Conservation (phyloP, 148 eudicot genomes). For the Nepenthes gracilis region DNA sequence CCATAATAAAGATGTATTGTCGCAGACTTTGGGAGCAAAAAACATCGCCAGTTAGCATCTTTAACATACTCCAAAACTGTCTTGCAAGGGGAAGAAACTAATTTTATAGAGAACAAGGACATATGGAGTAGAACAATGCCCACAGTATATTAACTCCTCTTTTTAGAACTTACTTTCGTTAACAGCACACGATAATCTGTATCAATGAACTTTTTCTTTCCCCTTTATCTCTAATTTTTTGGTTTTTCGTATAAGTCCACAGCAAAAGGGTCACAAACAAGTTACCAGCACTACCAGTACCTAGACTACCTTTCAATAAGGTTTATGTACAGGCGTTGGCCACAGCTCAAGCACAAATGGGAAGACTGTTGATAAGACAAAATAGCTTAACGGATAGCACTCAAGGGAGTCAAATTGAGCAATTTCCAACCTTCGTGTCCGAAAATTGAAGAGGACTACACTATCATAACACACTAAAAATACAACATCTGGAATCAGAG, state of each 20-base stretch:
- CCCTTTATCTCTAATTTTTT: neutral
- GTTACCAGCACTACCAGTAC: no score
- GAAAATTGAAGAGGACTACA: conserved; percentile 1
- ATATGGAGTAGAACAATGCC: no score
- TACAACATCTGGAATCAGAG: conserved; percentile 4
- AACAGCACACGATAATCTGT: neutral
- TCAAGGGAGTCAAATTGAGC: neutral
- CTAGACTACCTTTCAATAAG: neutral
- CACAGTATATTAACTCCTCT: neutral
- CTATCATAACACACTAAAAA: conserved; percentile 5
- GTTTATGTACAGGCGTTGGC: conserved; percentile 9
- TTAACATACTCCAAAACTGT: no score
- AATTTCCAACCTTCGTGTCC: conserved; percentile 4
- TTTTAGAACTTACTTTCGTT: neutral
- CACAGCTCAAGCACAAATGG: conserved; percentile 8
- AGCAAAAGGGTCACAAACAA: neutral
- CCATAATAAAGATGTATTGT: no score
- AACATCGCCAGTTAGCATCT: no score
- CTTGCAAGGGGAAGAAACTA: no score
- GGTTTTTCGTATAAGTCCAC: neutral
- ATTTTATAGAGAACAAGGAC: no score
- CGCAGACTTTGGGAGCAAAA: no score
- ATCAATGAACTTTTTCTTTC: neutral
- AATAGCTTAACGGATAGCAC: neutral
- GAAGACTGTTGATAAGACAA: conserved; percentile 3